phyloP scores from a whole-genome alignment of 2,329 filamentous ascomycete species.

The Phialophora tarda region DNA sequence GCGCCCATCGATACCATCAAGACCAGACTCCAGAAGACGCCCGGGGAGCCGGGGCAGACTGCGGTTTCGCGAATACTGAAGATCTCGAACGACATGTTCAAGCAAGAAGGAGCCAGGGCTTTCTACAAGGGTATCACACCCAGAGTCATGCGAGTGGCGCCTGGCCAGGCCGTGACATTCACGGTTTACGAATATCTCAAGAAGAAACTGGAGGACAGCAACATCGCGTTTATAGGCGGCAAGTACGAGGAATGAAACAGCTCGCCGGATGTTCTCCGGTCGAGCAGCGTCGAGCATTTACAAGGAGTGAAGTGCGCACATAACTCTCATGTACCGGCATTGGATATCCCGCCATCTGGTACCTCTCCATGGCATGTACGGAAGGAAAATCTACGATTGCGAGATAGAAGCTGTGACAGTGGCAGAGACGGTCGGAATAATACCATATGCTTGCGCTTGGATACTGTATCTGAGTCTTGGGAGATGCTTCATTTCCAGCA shows the following conservation, averaged over 20 bases:
- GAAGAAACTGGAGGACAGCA: slow-evolving; percentile 71
- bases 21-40: slow-evolving; percentile 90
- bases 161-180: slow-evolving; percentile 83
- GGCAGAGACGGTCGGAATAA: not conserved
- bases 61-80: slow-evolving; percentile 76
- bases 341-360: not conserved
- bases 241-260: slow-evolving; percentile 66
- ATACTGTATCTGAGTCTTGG: not conserved
- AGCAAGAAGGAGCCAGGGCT: slow-evolving; percentile 89
- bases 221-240: slow-evolving; percentile 64
- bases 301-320: not conserved
- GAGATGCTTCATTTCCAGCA: no score
- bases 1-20: slow-evolving; percentile 99
- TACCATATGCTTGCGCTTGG: not conserved
- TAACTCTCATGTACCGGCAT: not conserved
- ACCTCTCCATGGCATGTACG: not conserved
- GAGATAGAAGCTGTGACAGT: not conserved
- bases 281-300: not conserved
- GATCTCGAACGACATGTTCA: slow-evolving; percentile 86
- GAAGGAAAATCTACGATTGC: not conserved
- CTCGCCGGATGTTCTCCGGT: not conserved
- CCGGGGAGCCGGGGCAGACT: slow-evolving; percentile 78
- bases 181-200: slow-evolving; percentile 78
- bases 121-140: slow-evolving; percentile 99
- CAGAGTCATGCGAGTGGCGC: slow-evolving; percentile 94